phyloP scores from a whole-genome alignment of 805 yeast species.

The Ogataea naganishii region DNA sequence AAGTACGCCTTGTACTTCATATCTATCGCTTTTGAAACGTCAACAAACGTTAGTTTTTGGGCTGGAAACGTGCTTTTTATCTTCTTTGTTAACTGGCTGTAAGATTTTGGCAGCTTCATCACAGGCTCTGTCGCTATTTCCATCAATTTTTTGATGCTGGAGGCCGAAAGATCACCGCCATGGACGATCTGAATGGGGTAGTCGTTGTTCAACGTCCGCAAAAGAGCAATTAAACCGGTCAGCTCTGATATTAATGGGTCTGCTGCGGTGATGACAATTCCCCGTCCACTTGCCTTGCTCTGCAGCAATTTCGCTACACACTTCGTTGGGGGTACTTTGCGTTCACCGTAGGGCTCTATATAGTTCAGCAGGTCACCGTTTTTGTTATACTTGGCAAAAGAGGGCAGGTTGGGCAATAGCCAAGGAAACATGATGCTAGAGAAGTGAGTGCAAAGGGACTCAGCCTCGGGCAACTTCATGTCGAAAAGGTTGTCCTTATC shows the following conservation, averaged over 20 bases:
- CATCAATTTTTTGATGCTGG: conserved; percentile 24
- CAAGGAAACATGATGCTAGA: conserved; percentile 28
- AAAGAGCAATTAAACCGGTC: conserved; percentile 36
- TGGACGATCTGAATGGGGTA: conserved; percentile 42
- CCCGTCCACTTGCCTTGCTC: conserved; percentile 30
- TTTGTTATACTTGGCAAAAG: conserved; percentile 26
- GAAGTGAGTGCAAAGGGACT: conserved; percentile 6
- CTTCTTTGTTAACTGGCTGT: conserved; percentile 12
- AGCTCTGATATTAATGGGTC: conserved; percentile 38
- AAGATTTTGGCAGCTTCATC: conserved; percentile 18
- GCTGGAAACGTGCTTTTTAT: conserved; percentile 14
- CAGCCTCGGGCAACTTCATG: conserved; percentile 2
- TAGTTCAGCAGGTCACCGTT: conserved; percentile 6
- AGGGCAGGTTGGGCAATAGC: conserved; percentile 30
- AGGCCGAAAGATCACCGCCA: conserved; percentile 29
- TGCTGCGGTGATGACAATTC: conserved; percentile 45
- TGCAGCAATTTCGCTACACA: conserved; percentile 23
- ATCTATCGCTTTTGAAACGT: conserved; percentile 20
- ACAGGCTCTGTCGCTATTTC: conserved; percentile 26
- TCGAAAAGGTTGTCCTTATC: conserved; percentile 5
- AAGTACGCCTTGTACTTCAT: conserved; percentile 17
- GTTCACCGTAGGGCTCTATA: conserved; percentile 8
- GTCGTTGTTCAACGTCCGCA: conserved; percentile 40
- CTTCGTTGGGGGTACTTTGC: conserved; percentile 1
- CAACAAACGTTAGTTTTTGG: conserved; percentile 24